These are phyloP conservation scores for Cladosporium sp. DNA, from an alignment of 2,329 filamentous ascomycete species.

Conservation along the genomic window DNA sequence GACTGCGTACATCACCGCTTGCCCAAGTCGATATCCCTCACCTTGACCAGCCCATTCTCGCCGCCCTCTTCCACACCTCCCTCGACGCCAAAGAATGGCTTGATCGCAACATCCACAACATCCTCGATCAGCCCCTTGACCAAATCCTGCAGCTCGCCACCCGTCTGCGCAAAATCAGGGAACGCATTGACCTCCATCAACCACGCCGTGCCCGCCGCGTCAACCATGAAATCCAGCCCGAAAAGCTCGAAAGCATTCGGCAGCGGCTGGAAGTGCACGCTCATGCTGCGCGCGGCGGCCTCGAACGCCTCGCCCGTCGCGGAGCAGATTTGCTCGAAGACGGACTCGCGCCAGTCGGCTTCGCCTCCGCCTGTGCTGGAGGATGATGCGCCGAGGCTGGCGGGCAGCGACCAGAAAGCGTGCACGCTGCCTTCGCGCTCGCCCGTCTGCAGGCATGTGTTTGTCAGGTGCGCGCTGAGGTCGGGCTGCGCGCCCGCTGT, in stretches of 20 bases:
- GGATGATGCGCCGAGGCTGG: conserved; percentile 14
- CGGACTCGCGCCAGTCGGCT: conserved; percentile 47
- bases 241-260: conserved; percentile 88
- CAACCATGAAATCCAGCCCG: conserved; percentile 84
- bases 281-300: conserved; percentile 76
- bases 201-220: conserved; percentile 58
- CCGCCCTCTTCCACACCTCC: conserved; percentile 16
- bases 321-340: conserved; percentile 68
- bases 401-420: conserved; percentile 65
- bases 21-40: conserved; percentile 43
- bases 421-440: conserved; percentile 57
- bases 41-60: conserved; percentile 33
- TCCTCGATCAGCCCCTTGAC: conserved; percentile 72
- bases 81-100: conserved; percentile 55
- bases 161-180: conserved; percentile 92
- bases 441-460: conserved; percentile 76
- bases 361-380: not conserved
- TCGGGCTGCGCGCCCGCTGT: conserved; percentile 37
- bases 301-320: conserved; percentile 76
- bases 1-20: conserved; percentile 12
- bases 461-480: conserved; percentile 78
- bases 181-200: conserved; percentile 92
- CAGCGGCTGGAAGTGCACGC: conserved; percentile 84
- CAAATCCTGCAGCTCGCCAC: conserved; percentile 62
- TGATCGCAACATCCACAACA: conserved; percentile 61